These are phyloP conservation scores for Leccinum boreale DNA, from an alignment of 768 basidiomycete species.

Conservation along the genomic window DNA sequence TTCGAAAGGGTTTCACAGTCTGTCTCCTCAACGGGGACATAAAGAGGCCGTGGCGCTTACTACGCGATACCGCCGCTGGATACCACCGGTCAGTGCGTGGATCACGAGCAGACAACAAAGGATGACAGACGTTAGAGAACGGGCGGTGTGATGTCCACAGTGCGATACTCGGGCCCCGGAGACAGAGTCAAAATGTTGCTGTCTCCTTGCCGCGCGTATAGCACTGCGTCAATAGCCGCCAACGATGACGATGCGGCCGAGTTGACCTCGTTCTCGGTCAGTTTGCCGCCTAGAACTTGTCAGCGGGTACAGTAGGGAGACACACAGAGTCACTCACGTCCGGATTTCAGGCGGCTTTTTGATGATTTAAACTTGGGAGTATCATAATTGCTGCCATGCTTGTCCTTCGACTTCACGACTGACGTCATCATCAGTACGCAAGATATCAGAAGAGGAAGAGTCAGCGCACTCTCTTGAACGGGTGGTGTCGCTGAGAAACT, in stretches of 20 bases:
- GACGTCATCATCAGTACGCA: not conserved
- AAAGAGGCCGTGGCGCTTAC: not conserved
- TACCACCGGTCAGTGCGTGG: not conserved
- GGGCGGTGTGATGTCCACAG: not conserved
- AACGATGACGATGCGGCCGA: constrained; percentile 4
- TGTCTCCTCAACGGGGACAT: not conserved
- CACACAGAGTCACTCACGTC: constrained; percentile 7
- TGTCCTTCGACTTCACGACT: not conserved
- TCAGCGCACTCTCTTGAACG: not conserved
- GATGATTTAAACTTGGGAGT: not conserved
- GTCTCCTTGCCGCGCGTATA: not conserved
- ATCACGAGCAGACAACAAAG: not conserved
- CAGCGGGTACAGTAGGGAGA: not conserved
- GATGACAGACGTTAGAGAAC: constrained; percentile 4
- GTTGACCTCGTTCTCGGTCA: not conserved
- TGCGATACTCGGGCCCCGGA: not conserved
- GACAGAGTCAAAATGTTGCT: not conserved
- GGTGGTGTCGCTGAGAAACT: constrained; percentile 5
- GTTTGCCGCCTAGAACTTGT: not conserved
- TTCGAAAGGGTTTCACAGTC: constrained; percentile 17
- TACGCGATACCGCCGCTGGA: constrained; percentile 2
- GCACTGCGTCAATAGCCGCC: not conserved
- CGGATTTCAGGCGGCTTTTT: not conserved
- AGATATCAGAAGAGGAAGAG: not conserved
- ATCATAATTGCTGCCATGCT: not conserved